Evolutionary conservation across 2,329 filamentous ascomycete species (phyloP).

Genomic region (Epichloe gansuensis): DNA sequence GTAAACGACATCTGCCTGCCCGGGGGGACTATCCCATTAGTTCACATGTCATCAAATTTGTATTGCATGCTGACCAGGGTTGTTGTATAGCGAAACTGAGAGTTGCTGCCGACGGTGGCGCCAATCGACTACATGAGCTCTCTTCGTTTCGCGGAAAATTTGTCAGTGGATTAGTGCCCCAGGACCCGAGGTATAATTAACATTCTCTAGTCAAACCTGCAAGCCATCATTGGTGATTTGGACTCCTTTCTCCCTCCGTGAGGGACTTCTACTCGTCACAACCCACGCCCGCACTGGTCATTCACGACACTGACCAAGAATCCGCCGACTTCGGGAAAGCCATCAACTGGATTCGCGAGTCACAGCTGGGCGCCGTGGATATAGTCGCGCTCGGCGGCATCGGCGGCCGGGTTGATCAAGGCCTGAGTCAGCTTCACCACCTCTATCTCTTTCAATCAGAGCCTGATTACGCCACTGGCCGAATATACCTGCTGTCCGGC

Average conservation of each 20-base stretch:
- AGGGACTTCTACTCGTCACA: slow-evolving; percentile 53
- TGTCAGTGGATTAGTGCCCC: slow-evolving; percentile 18
- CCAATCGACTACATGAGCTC: slow-evolving; percentile 56
- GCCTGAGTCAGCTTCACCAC: slow-evolving; percentile 78
- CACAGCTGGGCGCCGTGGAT: slow-evolving; percentile 31
- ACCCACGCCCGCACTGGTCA: slow-evolving; percentile 40
- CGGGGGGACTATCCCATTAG: too few relatives aligned
- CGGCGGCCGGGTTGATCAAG: slow-evolving; percentile 86
- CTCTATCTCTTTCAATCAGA: slow-evolving; percentile 53
- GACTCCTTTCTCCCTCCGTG: slow-evolving; percentile 63
- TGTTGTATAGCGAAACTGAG: slow-evolving; percentile 45
- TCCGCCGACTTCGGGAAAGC: slow-evolving; percentile 88
- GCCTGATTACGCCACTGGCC: slow-evolving; percentile 36
- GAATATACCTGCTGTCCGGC: slow-evolving; percentile 69
- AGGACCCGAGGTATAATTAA: neutral
- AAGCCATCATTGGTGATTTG: slow-evolving; percentile 77
- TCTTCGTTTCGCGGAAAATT: slow-evolving; percentile 30
- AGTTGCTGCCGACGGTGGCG: slow-evolving; percentile 84
- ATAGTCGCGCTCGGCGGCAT: slow-evolving; percentile 78
- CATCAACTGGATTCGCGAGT: slow-evolving; percentile 43
- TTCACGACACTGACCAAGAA: slow-evolving; percentile 68
- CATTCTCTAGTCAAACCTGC: slow-evolving; percentile 39
- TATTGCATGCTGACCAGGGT: neutral
- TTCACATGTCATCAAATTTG: too few relatives aligned
- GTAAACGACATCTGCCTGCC: slow-evolving; percentile 18